These are phyloP conservation scores for Acer yangbiense DNA, from an alignment of 345 rosid genomes.

Conservation along the genomic window DNA sequence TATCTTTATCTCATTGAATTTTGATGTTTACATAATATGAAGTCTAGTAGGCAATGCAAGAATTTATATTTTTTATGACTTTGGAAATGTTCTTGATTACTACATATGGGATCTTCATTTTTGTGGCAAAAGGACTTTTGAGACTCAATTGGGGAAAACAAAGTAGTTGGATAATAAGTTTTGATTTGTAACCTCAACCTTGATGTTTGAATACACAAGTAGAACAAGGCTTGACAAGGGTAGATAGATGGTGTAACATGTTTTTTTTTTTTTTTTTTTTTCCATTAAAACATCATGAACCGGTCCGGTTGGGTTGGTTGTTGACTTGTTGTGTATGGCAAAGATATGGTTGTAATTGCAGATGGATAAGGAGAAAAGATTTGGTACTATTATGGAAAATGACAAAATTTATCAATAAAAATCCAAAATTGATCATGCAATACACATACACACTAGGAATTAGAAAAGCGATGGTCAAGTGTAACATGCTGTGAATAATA, in stretches of 20 bases:
- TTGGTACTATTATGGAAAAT: not conserved
- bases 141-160: not conserved
- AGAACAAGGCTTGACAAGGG: not conserved
- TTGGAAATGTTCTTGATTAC: not conserved
- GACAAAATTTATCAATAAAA: not conserved
- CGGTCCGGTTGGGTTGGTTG: not conserved
- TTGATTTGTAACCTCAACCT: not conserved
- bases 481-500: too few relatives aligned
- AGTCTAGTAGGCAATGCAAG: not conserved
- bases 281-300: not conserved
- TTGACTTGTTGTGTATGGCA: not conserved
- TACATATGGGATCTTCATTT: not conserved
- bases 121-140: not conserved
- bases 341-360: not conserved
- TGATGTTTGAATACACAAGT: not conserved
- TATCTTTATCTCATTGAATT: not conserved
- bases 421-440: not conserved
- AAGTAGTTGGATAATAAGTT: not conserved
- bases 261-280: not conserved
- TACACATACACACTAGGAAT: not conserved
- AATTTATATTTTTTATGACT: not conserved
- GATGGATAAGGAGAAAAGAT: not conserved
- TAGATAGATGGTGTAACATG: not conserved
- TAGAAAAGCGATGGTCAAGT: too few relatives aligned
- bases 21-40: not conserved